Base-by-base conservation (phyloP, 2,329 filamentous ascomycete species). In the Neoarthrinium moseri region DNA sequence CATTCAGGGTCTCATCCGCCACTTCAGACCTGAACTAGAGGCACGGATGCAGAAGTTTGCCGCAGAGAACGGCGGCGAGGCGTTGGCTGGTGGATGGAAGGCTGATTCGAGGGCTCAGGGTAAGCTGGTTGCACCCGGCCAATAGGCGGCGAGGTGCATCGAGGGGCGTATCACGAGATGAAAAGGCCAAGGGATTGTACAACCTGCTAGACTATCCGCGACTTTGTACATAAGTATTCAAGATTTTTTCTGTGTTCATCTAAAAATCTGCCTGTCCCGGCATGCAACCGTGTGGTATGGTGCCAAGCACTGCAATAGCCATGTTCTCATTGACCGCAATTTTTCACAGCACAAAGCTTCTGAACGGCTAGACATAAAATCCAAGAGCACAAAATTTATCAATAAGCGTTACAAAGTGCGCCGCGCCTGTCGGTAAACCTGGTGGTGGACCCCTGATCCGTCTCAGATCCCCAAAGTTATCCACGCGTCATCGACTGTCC, bases 1-100 rank as follows among this genome's bases (percentile, higher is more conserved):
- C 53, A 87, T 99, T 56, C 94, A 99, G 74, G 94, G 94, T 68
- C 81, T 99, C 50, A 99, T 99, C 71, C 87, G 94, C 63, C 94
- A 99, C 74, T 99, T 99, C 81, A 83, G 94, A 60, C 94, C 92
- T 35, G 91, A 99, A 74, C 78, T 99, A 42, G 91, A 97, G 80
- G 88, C 86, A 43, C 83, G 92, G 59, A 95, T 99, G 79, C 80
- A 84, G 66, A 83, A 89, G 58, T 94, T 88, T 65, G 81, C 88
- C 17, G 68, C 83, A 64, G 78, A 87, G 73, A 71, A 81, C 51
- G 89, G 89, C 51, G 89, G 89, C 27, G 69, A 83, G 61, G 78
- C 89, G 35, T 75, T 91, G 63, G 91, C 89, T 53, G 94, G 94
- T 66, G 94, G 94, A 48, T 96, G 91, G 92, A 74, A 81, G 54